phyloP scores from a whole-genome alignment of 768 basidiomycete genomes.

The Chalciporus piperatus region DNA sequence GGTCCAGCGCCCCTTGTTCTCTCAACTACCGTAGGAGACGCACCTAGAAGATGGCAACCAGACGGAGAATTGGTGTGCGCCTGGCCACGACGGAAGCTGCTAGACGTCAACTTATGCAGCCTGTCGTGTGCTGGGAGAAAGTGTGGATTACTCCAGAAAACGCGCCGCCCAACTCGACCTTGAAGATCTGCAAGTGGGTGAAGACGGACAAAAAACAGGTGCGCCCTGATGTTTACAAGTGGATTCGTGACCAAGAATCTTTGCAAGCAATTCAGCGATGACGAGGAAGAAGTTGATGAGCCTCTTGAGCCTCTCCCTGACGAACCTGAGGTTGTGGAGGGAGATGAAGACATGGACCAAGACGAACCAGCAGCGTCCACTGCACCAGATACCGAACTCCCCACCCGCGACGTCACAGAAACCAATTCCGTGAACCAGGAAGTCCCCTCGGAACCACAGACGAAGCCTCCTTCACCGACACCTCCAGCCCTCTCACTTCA shows the following conservation, averaged over 20 bases:
- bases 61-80: conserved; percentile 75
- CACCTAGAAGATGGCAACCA: conserved; percentile 54
- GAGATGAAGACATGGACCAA: conserved; percentile 72
- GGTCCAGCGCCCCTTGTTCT: no score
- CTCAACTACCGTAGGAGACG: no score
- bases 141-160: conserved; percentile 62
- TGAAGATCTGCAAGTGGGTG: conserved; percentile 76
- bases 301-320: conserved; percentile 78
- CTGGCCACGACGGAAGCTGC: conserved; percentile 77
- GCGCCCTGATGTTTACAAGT: conserved; percentile 17
- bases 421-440: conserved; percentile 34
- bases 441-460: conserved; percentile 47
- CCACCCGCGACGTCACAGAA: conserved; percentile 38
- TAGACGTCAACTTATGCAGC: conserved; percentile 82
- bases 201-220: conserved; percentile 80
- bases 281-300: conserved; percentile 76
- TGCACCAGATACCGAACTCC: conserved; percentile 35
- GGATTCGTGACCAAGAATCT: conserved; percentile 4
- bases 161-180: conserved; percentile 49
- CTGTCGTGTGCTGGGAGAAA: conserved; percentile 86
- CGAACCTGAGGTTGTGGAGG: conserved; percentile 73
- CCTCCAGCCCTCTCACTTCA: conserved; percentile 59
- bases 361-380: conserved; percentile 51
- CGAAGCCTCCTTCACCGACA: conserved; percentile 66
- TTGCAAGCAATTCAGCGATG: conserved; percentile 81